A percentile compares a stretch with the other conserved stretches of the same genome.
phyloP scores from a whole-genome alignment of 192 early-diverging fungal species.

The Diversispora epigaea region DNA sequence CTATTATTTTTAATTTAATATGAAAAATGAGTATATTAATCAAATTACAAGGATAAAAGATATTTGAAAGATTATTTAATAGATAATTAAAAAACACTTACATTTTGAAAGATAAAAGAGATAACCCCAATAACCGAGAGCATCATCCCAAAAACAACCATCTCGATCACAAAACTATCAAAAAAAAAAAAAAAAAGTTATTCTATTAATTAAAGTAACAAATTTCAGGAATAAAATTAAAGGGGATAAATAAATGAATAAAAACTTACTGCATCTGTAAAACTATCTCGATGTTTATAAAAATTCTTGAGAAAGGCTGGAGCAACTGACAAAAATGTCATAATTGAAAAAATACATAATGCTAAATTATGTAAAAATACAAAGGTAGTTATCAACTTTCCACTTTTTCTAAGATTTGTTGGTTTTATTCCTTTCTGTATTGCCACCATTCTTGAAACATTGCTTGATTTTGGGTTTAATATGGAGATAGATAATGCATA shows the following conservation, averaged over 20 bases:
- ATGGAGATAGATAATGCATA: slow-evolving; percentile 50
- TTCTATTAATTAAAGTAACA: neutral
- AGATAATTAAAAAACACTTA: neutral
- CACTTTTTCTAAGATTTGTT: slow-evolving; percentile 38
- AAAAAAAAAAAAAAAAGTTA: neutral
- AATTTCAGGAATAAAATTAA: neutral
- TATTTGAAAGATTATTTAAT: neutral
- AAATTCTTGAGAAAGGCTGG: slow-evolving; percentile 56
- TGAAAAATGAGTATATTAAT: neutral
- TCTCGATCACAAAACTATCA: slow-evolving; percentile 67
- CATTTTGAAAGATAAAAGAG: slow-evolving; percentile 86
- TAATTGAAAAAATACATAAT: slow-evolving; percentile 68
- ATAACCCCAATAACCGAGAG: slow-evolving; percentile 79
- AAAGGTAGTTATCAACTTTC: slow-evolving; percentile 64
- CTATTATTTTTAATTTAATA: slow-evolving; percentile 24
- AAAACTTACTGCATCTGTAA: slow-evolving; percentile 60
- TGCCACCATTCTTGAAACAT: slow-evolving; percentile 58
- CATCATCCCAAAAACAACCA: slow-evolving; percentile 64
- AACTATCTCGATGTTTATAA: slow-evolving; percentile 41
- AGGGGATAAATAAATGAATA: neutral
- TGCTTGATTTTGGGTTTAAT: slow-evolving; percentile 52
- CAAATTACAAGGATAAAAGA: neutral
- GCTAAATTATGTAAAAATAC: slow-evolving; percentile 76
- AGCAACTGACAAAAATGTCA: slow-evolving; percentile 67
- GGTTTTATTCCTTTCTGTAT: slow-evolving; percentile 46